Evolutionary conservation across 2,329 filamentous ascomycete species (phyloP).

Genomic region (Celoporthe dispersa): DNA sequence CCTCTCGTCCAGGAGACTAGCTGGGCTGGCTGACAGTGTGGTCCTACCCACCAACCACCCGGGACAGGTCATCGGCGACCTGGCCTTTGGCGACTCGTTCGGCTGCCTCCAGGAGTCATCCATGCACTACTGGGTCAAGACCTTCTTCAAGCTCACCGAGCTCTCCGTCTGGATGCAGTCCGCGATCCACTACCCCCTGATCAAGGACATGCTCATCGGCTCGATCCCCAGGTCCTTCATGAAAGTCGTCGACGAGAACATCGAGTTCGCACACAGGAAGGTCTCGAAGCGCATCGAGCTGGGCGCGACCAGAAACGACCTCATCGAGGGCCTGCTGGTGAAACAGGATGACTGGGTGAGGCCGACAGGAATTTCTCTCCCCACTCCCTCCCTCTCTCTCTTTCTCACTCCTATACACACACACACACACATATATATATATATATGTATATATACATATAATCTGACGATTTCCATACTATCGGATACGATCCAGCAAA

Average conservation of each 20-base stretch:
- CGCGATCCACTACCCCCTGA: constrained; percentile 9
- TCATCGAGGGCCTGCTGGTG: constrained; percentile 34
- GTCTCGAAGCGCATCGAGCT: constrained; percentile 29
- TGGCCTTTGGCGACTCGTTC: constrained; percentile 19
- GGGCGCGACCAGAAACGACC: constrained; percentile 31
- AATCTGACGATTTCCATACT: too few species aligned
- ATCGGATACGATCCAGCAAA: too few species aligned
- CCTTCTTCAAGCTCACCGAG: constrained; percentile 29
- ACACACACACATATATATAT: too few species aligned
- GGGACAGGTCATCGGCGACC: constrained; percentile 13
- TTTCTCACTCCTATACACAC: too few species aligned
- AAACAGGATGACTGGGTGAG: constrained; percentile 30
- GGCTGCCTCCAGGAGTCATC: constrained; percentile 3
- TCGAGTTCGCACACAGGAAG: constrained; percentile 3
- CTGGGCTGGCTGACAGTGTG: too few species aligned
- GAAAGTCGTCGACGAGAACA: not conserved
- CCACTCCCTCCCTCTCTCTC: not conserved
- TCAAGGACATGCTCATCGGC: not conserved
- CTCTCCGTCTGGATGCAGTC: constrained; percentile 10
- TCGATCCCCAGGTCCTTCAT: constrained; percentile 1
- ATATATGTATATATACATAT: too few species aligned
- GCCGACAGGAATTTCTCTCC: too few species aligned
- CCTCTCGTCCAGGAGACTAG: too few species aligned
- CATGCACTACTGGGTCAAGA: constrained; percentile 22
- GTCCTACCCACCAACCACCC: too few species aligned